Conservation (phyloP, 176 grass and related monocot genomes). For the Oryza coarctata region DNA sequence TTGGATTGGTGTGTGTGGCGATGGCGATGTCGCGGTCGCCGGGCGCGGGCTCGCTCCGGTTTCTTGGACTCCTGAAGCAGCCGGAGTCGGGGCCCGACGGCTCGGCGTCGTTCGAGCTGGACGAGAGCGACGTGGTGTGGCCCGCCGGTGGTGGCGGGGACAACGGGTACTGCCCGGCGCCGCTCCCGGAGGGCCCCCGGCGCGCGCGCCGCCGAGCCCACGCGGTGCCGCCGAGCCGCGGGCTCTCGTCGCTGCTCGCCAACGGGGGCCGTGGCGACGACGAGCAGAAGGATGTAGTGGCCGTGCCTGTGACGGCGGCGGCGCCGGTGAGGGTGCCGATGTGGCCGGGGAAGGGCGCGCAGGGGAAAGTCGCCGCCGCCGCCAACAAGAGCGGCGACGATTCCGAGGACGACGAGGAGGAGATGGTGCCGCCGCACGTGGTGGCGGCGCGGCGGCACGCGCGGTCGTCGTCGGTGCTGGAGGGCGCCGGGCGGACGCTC, state of each 20-base stretch:
- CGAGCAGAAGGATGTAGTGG: background rate
- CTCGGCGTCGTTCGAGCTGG: conserved; percentile 42
- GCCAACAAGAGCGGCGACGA: conserved; percentile 2
- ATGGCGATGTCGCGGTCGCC: conserved; percentile 46
- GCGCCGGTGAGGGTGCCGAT: conserved; percentile 47
- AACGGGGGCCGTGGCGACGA: background rate
- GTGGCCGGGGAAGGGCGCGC: conserved; percentile 30
- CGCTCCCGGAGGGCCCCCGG: background rate
- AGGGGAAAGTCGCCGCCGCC: background rate
- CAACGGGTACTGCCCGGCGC: background rate
- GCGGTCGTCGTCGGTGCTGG: conserved; percentile 58
- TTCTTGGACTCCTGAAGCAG: conserved; percentile 55
- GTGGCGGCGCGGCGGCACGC: conserved; percentile 49
- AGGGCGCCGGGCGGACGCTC: conserved; percentile 58
- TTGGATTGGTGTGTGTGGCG: background rate
- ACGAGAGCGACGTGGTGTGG: conserved; percentile 63
- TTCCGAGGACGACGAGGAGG: conserved; percentile 28
- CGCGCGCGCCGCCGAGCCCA: conserved; percentile 5
- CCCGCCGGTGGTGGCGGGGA: background rate
- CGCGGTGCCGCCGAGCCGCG: conserved; percentile 50
- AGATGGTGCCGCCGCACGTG: conserved; percentile 62
- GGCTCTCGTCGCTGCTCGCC: conserved; percentile 52
- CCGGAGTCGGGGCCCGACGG: conserved; percentile 8
- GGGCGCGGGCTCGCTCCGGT: conserved; percentile 29
- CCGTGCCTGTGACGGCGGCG: conserved; percentile 11